Conservation (phyloP, 176 grass and related monocot species). For the Phragmites australis region DNA sequence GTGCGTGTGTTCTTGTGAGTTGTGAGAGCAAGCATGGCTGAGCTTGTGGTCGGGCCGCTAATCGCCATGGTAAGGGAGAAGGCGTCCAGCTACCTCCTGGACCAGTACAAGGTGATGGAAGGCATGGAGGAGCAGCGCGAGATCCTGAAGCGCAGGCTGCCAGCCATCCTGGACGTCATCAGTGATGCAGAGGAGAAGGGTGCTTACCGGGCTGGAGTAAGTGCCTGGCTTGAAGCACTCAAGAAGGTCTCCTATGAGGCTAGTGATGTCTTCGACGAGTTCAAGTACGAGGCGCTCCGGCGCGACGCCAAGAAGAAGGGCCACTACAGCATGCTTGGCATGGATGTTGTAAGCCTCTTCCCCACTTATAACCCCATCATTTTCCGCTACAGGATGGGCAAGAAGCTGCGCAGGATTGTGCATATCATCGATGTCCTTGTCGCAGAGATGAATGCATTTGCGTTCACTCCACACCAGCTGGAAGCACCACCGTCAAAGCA, state of each 20-base stretch:
- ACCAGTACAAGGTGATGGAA: constrained; percentile 9
- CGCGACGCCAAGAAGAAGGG: constrained; percentile 28
- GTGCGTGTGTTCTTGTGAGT: too few species aligned
- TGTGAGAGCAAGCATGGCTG: not conserved
- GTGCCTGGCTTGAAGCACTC: constrained; percentile 15
- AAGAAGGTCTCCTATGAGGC: constrained; percentile 38
- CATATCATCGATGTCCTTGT: not conserved
- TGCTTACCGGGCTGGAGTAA: not conserved
- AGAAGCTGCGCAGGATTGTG: constrained; percentile 37
- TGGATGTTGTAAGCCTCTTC: not conserved
- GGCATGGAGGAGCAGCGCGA: not conserved
- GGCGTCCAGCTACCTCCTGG: not conserved
- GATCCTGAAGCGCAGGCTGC: not conserved
- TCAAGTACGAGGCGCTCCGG: constrained; percentile 33
- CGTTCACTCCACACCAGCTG: not conserved
- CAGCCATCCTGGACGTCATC: not conserved
- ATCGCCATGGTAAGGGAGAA: not conserved
- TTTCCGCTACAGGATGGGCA: constrained; percentile 39
- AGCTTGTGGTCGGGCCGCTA: not conserved
- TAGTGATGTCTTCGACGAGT: constrained; percentile 40
- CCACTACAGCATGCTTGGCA: not conserved
- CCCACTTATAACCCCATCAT: not conserved
- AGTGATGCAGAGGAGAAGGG: not conserved
- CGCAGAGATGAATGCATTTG: not conserved
- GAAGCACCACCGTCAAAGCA: not conserved